Base-by-base conservation (phyloP, 176 grass and related monocot genomes). In the Oryza longistaminata region DNA sequence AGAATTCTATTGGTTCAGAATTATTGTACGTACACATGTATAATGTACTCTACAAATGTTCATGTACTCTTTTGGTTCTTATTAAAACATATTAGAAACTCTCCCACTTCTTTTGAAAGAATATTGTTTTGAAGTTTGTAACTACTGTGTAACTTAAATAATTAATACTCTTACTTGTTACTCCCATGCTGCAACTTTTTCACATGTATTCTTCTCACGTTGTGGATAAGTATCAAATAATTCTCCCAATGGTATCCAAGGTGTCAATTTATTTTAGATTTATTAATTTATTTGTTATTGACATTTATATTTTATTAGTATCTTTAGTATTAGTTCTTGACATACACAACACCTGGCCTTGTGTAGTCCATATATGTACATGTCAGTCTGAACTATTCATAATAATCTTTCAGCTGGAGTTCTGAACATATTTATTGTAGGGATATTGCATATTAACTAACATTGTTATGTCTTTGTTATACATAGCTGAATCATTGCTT, bases 401-500 rank as follows among this genome's bases (percentile, higher is more conserved):
- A 37, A 5, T 37, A 37, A 46, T 29, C 64, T 68, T 83, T 29
- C 17, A 68, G 39, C 39, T 40, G 39, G 7, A 40, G 39, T 40
- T 9, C 11, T 17, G 48, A 27, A 53, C 82, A 65, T 83, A 58
- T 80, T 73, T 46, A 43, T 49, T 77, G 22, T 35, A 21, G 19
- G 1, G 6, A 48, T 44, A 24, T 62, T 64, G 49, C 14, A 68
- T 68, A 81, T 85, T 71, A 21, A 46, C 40, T 3, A 80, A 85
- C 45, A 26, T 62, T 76, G 64, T n/a, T 64, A 58, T 58, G 53
- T 15, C 53, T n/a, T 6, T 58, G 53, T 55, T 86, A 39, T 83
- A 19, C 26, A 19, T 83, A 70, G 69, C 40, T 88, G 16, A 90
- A 64, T 46, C 46, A 25, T 52, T 86, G 45, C 85, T 82, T 25